phyloP scores from a whole-genome alignment of 202 grass and related monocot genomes.

The Panicum virgatum region DNA sequence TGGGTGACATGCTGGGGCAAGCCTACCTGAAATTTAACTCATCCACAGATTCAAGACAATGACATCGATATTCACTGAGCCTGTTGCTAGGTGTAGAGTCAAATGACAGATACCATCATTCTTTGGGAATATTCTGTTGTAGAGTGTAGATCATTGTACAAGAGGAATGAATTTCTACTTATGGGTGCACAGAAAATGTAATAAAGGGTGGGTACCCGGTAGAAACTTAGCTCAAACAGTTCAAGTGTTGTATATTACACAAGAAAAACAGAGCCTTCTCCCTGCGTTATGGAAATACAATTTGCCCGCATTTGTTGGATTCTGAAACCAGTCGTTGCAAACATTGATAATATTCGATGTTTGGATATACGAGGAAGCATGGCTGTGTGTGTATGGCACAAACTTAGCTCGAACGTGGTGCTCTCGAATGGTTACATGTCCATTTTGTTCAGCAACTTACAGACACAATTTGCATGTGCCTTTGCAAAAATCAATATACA shows the following conservation, averaged over 20 bases:
- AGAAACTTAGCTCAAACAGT: constrained; percentile 10
- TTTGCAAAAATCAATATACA: neutral
- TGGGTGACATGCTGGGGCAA: constrained; percentile 80
- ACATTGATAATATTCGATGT: neutral
- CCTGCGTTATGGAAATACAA: constrained; percentile 19
- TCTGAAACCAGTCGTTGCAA: neutral
- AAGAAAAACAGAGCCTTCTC: neutral
- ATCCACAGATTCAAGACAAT: constrained; percentile 36
- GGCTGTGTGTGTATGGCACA: neutral
- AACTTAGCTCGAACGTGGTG: neutral
- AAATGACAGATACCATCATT: constrained; percentile 41
- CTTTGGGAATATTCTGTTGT: constrained; percentile 32
- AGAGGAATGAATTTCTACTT: neutral
- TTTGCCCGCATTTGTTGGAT: neutral
- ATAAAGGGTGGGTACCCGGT: neutral
- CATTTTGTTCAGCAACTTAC: neutral
- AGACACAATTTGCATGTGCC: neutral
- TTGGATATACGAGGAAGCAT: neutral
- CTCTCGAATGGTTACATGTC: neutral
- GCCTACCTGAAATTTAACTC: constrained; percentile 61
- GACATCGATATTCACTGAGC: neutral
- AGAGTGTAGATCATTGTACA: constrained; percentile 48
- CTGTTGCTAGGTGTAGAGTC: constrained; percentile 22
- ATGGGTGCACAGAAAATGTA: neutral
- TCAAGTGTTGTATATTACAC: constrained; percentile 36